Conservation (phyloP, 2,329 filamentous ascomycete genomes). For the Leptographium lundbergii region DNA sequence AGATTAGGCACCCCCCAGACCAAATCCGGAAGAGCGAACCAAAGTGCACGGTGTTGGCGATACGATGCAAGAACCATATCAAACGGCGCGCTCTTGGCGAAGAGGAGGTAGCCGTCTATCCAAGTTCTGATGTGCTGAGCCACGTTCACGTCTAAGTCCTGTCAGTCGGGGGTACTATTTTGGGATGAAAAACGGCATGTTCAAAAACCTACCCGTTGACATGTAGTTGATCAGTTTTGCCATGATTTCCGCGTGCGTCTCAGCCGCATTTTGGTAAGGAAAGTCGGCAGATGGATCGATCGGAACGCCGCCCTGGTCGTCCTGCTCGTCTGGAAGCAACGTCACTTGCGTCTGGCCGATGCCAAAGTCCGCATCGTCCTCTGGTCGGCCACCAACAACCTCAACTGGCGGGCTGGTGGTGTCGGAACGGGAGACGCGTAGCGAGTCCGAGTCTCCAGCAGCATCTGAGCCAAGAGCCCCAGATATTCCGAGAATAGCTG, state of each 20-base stretch:
- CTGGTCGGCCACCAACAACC: constrained; percentile 26
- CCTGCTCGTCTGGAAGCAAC: constrained; percentile 10
- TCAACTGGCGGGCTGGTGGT: constrained; percentile 32
- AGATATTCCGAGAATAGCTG: background rate
- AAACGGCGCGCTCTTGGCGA: constrained; percentile 21
- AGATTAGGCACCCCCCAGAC: constrained; percentile 19
- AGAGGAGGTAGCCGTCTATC: constrained; percentile 35
- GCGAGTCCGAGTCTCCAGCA: background rate
- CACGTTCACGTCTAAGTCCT: constrained; percentile 26
- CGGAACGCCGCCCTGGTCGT: constrained; percentile 11
- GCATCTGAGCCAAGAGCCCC: background rate
- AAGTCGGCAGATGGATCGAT: constrained; percentile 33
- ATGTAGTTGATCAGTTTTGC: constrained; percentile 16
- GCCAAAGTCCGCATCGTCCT: constrained; percentile 17
- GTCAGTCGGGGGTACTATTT: background rate
- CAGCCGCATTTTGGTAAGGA: constrained; percentile 25
- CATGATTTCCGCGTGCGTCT: constrained; percentile 18
- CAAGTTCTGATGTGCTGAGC: constrained; percentile 33
- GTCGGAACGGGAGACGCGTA: constrained; percentile 24
- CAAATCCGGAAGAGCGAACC: constrained; percentile 38
- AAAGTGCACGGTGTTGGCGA: constrained; percentile 33
- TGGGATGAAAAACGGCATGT: background rate
- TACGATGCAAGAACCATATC: constrained; percentile 29
- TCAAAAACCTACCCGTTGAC: constrained; percentile 12
- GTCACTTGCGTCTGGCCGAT: constrained; percentile 12